Conservation (phyloP, 352 stramenopile genomes). For the Peronospora belbahrii region DNA sequence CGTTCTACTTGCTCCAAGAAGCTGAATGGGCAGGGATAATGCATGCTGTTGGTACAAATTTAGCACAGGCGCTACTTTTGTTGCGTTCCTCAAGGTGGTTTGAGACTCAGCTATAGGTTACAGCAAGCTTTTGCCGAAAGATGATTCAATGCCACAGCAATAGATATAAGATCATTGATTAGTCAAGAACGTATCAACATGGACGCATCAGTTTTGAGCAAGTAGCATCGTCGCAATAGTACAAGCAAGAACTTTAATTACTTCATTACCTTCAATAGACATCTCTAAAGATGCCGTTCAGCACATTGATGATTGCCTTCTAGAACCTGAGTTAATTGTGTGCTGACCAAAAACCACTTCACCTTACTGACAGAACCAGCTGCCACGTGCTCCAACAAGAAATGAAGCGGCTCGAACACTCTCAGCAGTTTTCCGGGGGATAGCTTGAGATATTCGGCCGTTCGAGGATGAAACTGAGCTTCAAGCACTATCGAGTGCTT, state of each 20-base stretch:
- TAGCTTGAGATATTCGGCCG: slow-evolving; percentile 26
- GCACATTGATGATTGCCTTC: slow-evolving; percentile 7
- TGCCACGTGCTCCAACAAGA: slow-evolving; percentile 26
- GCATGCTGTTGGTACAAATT: too few relatives aligned
- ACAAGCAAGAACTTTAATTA: background rate
- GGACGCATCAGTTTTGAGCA: too few relatives aligned
- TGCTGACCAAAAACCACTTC: slow-evolving; percentile 41
- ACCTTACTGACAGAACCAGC: slow-evolving; percentile 12
- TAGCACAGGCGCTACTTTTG: too few relatives aligned
- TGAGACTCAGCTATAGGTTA: too few relatives aligned
- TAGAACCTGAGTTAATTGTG: slow-evolving; percentile 40
- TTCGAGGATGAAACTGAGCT: slow-evolving; percentile 29
- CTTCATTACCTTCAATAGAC: background rate
- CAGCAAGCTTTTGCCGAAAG: too few relatives aligned
- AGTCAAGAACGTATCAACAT: too few relatives aligned
- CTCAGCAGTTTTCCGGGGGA: slow-evolving; percentile 21
- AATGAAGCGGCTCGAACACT: slow-evolving; percentile 60
- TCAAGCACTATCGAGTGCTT: slow-evolving; percentile 15
- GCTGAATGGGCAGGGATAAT: too few relatives aligned
- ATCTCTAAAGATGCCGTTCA: background rate
- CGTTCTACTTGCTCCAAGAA: too few relatives aligned
- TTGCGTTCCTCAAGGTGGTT: too few relatives aligned
- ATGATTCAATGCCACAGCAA: too few relatives aligned
- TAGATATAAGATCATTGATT: too few relatives aligned
- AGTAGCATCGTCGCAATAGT: background rate